Evolutionary conservation across 768 basidiomycete species (phyloP), one percentile per base, ranked within the genome.

Genomic region (Gloeophyllum trabeum): DNA sequence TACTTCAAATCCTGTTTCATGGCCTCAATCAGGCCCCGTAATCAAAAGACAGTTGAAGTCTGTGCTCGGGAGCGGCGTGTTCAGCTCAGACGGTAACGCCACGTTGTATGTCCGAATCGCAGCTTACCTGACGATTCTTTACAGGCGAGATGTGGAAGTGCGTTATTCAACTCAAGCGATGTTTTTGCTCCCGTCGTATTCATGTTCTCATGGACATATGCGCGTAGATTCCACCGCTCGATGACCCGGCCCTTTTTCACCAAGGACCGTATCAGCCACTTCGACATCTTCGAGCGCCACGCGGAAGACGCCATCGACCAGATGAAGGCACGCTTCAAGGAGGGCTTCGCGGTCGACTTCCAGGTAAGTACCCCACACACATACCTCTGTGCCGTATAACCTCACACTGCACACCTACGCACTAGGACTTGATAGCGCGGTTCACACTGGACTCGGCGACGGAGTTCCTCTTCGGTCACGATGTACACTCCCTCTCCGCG

Each of bases 371-470:
- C 4, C 37, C 43, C 40, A 48, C 39, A 30, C 18, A 40, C 50
- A 4, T 24, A 25, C 18, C 21, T 4, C 23, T n/a, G n/a, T n/a
- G n/a, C n/a, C 28, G 28, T 10, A 24, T n/a, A 40, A 12, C 43
- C 43, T 7, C 19, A 30, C 26, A 18, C 39, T 6, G 25, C 48
- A n/a, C 13, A 34, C 19, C 24, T 10, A 12, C 45, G 35, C 30
- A 23, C 40, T 48, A 61, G 54, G 70, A 69, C 37, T 48, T 69
- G 41, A 56, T 56, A 1, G 59, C 58, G 12, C 56, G 61, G 2
- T 75, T 75, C 53, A 74, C 75, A 1, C 54, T 79, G 24, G 77
- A 80, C 50, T 73, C 72, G 1, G 73, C 73, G 0, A 70, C 74
- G 0, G 71, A 72, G 20, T 77, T 79, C 50, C 61, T 77, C 6